phyloP scores from a whole-genome alignment of 2,329 filamentous ascomycete genomes.

The Sordariomycetes sp. region DNA sequence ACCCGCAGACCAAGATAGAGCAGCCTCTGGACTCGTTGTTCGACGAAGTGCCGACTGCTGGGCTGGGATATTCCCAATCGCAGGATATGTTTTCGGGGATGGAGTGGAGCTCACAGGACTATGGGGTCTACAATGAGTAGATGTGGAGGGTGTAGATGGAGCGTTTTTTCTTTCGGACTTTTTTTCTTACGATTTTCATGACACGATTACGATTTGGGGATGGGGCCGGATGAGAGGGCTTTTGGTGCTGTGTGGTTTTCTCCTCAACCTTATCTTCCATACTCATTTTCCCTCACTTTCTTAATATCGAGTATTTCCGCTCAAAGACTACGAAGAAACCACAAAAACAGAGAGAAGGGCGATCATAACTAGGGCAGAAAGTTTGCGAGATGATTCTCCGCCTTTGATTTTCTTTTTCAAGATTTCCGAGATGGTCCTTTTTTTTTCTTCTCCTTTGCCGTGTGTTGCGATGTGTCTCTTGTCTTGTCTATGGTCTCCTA shows the following conservation, averaged over 20 bases:
- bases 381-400: too few species aligned
- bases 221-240: too few species aligned
- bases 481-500: not conserved
- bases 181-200: not conserved
- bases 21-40: conserved; percentile 30
- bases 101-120: conserved; percentile 25
- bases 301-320: too few species aligned
- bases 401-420: not conserved
- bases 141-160: not conserved
- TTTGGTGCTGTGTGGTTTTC: not conserved
- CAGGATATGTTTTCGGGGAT: conserved; percentile 34
- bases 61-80: conserved; percentile 37
- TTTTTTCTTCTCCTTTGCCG: not conserved
- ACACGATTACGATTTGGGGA: not conserved
- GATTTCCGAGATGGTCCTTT: not conserved
- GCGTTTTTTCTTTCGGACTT: not conserved
- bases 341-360: too few species aligned
- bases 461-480: not conserved
- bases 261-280: too few species aligned
- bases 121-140: conserved; percentile 18
- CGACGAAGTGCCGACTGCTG: conserved; percentile 32
- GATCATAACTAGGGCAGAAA: too few species aligned
- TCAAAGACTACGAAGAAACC: too few species aligned
- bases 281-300: too few species aligned
- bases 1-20: conserved; percentile 28